Evolutionary conservation across 2,329 filamentous ascomycete genomes (phyloP), one percentile per base, ranked within the genome.

Genomic region (Thielaviopsis musarum): DNA sequence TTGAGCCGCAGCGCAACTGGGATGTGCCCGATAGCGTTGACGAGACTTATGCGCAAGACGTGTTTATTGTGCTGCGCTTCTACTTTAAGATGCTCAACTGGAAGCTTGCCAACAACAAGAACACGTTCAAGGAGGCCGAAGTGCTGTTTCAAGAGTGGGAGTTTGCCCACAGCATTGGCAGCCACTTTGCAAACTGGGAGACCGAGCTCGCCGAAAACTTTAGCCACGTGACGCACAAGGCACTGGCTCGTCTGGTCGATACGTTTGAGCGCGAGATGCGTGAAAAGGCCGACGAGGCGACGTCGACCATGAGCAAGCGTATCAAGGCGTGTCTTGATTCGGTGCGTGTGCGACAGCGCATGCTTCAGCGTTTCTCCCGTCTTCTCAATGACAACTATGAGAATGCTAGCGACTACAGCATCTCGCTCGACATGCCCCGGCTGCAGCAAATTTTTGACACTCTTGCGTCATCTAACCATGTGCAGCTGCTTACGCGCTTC

Each of bases 31-130:
- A 91, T 9, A 96, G 91, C 71, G 94, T 98, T 64, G 93, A 97
- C 68, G 93, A 98, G 68, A 89, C 89, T 51, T 98, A 97, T 67
- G 93, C 97, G 68, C 80, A 85, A 38, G 88, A 94, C 19, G 88
- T 97, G 10, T 73, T 98, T 52, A 91, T 96, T 67, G 91, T 91
- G 0, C 76, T 98, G 65, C 94, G 91, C 69, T 97, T 95, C 70
- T 98, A 98, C 72, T 98, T 98, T 78, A 93, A 91, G 70, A 91
- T 98, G 80, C 77, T 98, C 52, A 96, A 97, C 69, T 97, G 91
- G 89, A 97, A 97, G 71, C 76, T 98, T 58, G 91, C 87, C 66
- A 88, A 90, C 59, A 97, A 97, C 75, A 97, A 96, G 70, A 98
- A 97, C 72, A 96, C 91, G 0, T 98, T 98, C 79, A 97, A 97